phyloP scores from a whole-genome alignment of 2,329 filamentous ascomycete genomes.

The Cladobotryum protrusum region DNA sequence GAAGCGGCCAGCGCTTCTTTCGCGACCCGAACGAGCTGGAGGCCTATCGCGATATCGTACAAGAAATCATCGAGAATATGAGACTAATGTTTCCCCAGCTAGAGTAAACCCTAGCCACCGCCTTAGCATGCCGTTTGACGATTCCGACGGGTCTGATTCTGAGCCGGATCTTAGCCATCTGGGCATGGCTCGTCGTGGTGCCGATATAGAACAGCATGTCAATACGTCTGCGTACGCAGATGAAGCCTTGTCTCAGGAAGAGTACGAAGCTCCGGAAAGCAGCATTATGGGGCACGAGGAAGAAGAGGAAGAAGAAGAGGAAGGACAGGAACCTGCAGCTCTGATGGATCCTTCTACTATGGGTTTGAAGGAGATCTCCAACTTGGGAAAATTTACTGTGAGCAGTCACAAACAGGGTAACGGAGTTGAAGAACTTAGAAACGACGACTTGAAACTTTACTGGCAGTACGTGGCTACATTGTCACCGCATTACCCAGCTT shows the following conservation, averaged over 20 bases:
- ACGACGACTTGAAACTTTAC: conserved; percentile 65
- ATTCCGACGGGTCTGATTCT: conserved; percentile 30
- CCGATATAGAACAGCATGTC: conserved; percentile 21
- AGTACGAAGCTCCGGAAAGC: conserved; percentile 26
- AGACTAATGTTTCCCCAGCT: conserved; percentile 21
- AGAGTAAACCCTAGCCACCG: conserved; percentile 23
- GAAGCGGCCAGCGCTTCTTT: conserved; percentile 10
- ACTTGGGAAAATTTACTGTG: conserved; percentile 76
- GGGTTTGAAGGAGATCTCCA: conserved; percentile 75
- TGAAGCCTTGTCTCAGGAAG: conserved; percentile 23
- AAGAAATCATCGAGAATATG: not conserved
- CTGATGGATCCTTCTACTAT: conserved; percentile 49
- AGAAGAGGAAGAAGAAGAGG: conserved; percentile 31
- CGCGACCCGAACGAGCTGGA: conserved; percentile 8
- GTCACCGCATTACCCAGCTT: not conserved
- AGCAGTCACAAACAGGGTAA: conserved; percentile 76
- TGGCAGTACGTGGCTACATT: conserved; percentile 62
- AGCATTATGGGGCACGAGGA: conserved; percentile 27
- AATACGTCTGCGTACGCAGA: conserved; percentile 26
- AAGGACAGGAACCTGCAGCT: conserved; percentile 30
- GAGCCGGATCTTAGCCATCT: conserved; percentile 34
- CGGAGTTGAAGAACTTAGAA: conserved; percentile 68
- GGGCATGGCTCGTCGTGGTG: conserved; percentile 26
- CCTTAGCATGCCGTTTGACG: conserved; percentile 31
- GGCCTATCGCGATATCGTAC: not conserved